phyloP scores from a whole-genome alignment of 2,329 filamentous ascomycete species.

The Penicillium digitatum region DNA sequence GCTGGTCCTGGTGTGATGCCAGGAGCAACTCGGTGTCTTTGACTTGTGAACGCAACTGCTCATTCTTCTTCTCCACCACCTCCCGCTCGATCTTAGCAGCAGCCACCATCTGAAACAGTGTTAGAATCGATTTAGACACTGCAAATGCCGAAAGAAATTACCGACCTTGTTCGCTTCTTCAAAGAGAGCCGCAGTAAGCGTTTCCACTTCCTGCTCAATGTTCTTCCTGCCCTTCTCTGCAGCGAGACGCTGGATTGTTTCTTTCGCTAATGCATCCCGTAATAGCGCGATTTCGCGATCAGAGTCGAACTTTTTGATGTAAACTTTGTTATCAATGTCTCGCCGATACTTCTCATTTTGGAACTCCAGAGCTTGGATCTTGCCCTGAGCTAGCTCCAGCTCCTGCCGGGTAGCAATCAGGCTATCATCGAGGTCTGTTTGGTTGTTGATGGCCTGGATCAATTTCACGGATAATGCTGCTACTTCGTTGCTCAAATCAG shows the following conservation, averaged over 20 bases:
- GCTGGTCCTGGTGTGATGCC: conserved; percentile 85
- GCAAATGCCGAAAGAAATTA: conserved; percentile 2
- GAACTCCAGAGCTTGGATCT: conserved; percentile 64
- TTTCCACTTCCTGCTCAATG: conserved; percentile 90
- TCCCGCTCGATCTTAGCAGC: conserved; percentile 82
- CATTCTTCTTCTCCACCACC: conserved; percentile 74
- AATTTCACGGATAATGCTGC: conserved; percentile 90
- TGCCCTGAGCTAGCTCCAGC: conserved; percentile 66
- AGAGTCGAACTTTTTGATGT: conserved; percentile 70
- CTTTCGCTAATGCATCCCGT: conserved; percentile 58
- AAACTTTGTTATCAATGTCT: conserved; percentile 66
- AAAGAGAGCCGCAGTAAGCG: conserved; percentile 85
- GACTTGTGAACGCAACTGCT: conserved; percentile 79
- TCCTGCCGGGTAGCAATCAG: conserved; percentile 79
- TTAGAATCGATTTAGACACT: conserved; percentile 12
- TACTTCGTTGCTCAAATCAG: conserved; percentile 69
- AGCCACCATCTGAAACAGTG: conserved; percentile 69
- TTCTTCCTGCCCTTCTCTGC: conserved; percentile 76
- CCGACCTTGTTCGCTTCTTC: conserved; percentile 86
- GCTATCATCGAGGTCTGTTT: conserved; percentile 85
- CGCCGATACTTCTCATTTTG: conserved; percentile 66
- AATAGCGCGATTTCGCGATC: conserved; percentile 66
- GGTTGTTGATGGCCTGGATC: conserved; percentile 95
- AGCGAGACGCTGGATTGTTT: conserved; percentile 60
- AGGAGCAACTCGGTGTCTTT: conserved; percentile 81